Base-by-base conservation (phyloP, 176 grass and related monocot genomes). In the Cenchrus purpureus region DNA sequence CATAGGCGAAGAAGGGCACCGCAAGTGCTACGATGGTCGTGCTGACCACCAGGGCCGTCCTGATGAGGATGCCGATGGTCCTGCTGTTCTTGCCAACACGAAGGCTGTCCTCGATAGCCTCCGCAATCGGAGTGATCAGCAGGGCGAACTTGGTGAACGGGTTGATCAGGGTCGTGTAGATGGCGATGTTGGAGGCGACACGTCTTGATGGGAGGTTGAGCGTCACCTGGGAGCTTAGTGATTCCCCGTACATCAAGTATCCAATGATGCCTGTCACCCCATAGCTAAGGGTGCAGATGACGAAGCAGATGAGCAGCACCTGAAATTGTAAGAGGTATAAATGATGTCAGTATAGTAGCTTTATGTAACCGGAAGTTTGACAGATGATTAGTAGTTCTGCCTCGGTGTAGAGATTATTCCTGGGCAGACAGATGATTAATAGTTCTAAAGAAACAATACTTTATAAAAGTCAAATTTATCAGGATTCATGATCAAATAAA, bases 101-200 rank as follows among this genome's bases (percentile, higher is more conserved):
- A 29, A 93, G 82, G n/a, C 63, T 67, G 32, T 91, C 91, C 53
- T 98, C 95, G 22, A 95, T 86, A 11, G 92, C 92, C 63, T 93
- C 88, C 10, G 95, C 88, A 70, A 90, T 79, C 1, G 88, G 84
- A 8, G 84, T 83, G 51, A 90, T 19, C 51, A 90, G 60, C 42
- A 90, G 51, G 8, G 84, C 84, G 3, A 83, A 98, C 85, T 95
- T 98, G 69, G 86, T 88, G 77, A 95, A 87, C 1, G 95, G 95
- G 51, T 95, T 98, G 86, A 98, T 88, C 13, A 98, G 68, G 25
- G 95, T 95, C 1, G 91, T 93, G 91, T 95, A 98, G 68, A 93
- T 95, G 5, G 95, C 95, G 20, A 98, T 50, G 29, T 84, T 89
- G 52, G 95, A 89, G 75, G 79, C 86, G 4, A 91, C 2, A 14